Base-by-base conservation (phyloP, 2,329 filamentous ascomycete genomes). In the Paracoccidioides lutzii region DNA sequence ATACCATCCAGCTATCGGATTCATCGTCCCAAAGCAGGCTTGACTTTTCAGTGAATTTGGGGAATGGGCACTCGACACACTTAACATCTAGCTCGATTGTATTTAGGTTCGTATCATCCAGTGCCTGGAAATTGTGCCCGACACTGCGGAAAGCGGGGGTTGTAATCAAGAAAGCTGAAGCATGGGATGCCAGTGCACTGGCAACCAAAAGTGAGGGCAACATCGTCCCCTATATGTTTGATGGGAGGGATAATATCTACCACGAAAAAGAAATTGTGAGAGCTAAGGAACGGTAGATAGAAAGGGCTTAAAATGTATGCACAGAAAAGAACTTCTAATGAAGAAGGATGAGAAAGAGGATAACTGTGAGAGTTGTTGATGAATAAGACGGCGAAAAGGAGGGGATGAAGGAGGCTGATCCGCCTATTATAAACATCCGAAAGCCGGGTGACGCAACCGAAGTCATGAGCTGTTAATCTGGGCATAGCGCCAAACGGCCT, bases 61-160 rank as follows among this genome's bases (percentile, higher is more conserved):
- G 66, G 60, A 73, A 70, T 0, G 71, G 71, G 54, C 71, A 74
- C 45, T 72, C 68, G 37, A 64, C 62, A 60, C 71, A 74, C 48
- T 8, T 52, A 5, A 12, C 50, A 43, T 61, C 58, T 22, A 73
- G 61, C 32, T 66, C 64, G 46, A 73, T 56, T 22, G 62, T 58
- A 38, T 66, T 59, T 50, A 65, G 59, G 49, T 64, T 63, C 10
- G 63, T 59, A 48, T 67, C 58, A 35, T 64, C 60, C 12, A 61
- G 53, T 42, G 67, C 62, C 22, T 41, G 50, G 15, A 38, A 8
- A 42, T 35, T 12, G 35, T 38, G 37, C 7, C 42, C 42, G 50
- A 52, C n/a, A 6, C 42, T 10, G 22, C 50, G 50, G 28, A 52
- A 33, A 42, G 38, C 38, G 28, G 50, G 28, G 66, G 30, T 0